Conservation (phyloP, 2,329 filamentous ascomycete genomes). For the Pseudovirgaria hyperparasitica region DNA sequence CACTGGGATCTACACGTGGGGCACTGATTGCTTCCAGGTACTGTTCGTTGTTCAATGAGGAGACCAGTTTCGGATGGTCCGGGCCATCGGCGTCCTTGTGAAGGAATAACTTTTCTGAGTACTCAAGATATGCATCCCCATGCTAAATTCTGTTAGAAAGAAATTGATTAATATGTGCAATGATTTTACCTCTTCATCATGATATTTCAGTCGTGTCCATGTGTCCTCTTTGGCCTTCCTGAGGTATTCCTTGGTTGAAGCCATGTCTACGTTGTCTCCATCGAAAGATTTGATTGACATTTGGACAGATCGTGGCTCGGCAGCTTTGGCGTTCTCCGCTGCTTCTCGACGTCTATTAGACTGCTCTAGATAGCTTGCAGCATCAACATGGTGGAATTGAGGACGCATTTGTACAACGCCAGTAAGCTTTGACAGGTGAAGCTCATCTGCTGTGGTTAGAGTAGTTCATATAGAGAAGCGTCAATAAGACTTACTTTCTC, state of each 20-base stretch:
- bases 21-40: slow-evolving; percentile 53
- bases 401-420: slow-evolving; percentile 81
- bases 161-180: neutral
- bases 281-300: slow-evolving; percentile 72
- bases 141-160: slow-evolving; percentile 24
- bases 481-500: slow-evolving; percentile 50
- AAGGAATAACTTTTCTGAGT: slow-evolving; percentile 59
- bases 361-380: slow-evolving; percentile 59
- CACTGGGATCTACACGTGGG: slow-evolving; percentile 25
- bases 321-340: slow-evolving; percentile 26
- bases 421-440: slow-evolving; percentile 75
- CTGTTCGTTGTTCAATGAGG: slow-evolving; percentile 42
- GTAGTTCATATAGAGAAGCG: neutral
- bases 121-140: slow-evolving; percentile 61
- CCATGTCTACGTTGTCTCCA: slow-evolving; percentile 52
- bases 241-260: slow-evolving; percentile 65
- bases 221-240: slow-evolving; percentile 66
- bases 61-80: slow-evolving; percentile 36
- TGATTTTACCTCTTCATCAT: slow-evolving; percentile 56
- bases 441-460: slow-evolving; percentile 45
- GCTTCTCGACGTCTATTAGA: slow-evolving; percentile 32
- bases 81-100: slow-evolving; percentile 27
- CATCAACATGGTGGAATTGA: slow-evolving; percentile 87
- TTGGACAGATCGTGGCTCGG: slow-evolving; percentile 64
- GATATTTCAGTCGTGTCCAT: slow-evolving; percentile 70